These are phyloP conservation scores for Candida succiphila DNA, from an alignment of 805 yeast species.

Conservation along the genomic window DNA sequence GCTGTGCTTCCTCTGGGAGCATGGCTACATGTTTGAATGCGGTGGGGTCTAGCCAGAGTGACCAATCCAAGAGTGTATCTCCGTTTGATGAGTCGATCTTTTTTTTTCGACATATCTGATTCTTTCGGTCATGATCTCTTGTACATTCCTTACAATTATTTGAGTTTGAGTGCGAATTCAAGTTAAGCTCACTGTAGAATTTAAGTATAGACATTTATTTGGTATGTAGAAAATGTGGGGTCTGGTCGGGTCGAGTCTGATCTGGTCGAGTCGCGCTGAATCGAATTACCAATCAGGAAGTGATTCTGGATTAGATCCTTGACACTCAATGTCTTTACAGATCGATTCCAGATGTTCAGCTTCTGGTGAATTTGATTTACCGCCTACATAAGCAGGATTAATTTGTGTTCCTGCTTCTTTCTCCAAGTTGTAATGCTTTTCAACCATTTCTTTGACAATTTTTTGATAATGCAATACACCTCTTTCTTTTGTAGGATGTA, in stretches of 20 bases:
- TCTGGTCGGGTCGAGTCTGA: too few species aligned
- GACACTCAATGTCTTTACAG: constrained; percentile 42
- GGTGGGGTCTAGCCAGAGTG: constrained; percentile 1
- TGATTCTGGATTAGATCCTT: constrained; percentile 29
- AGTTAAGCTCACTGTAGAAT: too few species aligned
- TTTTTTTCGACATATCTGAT: constrained; percentile 24
- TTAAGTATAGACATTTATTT: too few species aligned
- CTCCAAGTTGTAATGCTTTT: constrained; percentile 39
- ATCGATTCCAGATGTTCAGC: constrained; percentile 40
- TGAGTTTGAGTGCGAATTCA: too few species aligned
- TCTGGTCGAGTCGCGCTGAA: too few species aligned
- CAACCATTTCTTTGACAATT: constrained; percentile 47
- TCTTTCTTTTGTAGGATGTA: constrained; percentile 48
- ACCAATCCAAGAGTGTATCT: constrained; percentile 34
- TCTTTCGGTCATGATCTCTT: constrained; percentile 44
- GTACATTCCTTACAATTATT: too few species aligned
- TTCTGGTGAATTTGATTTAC: constrained; percentile 27
- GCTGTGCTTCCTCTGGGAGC: too few species aligned
- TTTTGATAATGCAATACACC: constrained; percentile 52
- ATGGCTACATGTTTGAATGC: too few species aligned
- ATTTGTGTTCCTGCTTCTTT: constrained; percentile 32
- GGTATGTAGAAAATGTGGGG: too few species aligned
- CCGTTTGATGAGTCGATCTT: constrained; percentile 44
- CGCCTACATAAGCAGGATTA: constrained; percentile 42
- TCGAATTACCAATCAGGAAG: constrained; percentile 16